Evolutionary conservation across 352 stramenopile genomes (phyloP), one percentile per base, ranked within the genome.

Genomic region (Globisporangium nunn): DNA sequence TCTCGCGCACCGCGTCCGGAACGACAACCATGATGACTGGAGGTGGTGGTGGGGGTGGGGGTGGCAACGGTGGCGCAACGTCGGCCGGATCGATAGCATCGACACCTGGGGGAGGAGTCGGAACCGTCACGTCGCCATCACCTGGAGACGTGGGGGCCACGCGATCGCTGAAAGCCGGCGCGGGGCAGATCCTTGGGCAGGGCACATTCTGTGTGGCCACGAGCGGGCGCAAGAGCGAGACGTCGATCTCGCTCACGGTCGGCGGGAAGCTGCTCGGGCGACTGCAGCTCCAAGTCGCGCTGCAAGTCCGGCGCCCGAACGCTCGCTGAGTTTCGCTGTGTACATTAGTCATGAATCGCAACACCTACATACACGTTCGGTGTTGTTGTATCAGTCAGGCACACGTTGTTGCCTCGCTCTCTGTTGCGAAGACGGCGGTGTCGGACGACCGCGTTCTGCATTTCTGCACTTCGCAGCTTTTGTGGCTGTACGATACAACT

Each of bases 201-300:
- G 81, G 76, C 18, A 79, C 71, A 8, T 91, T 91, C 50, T 88
- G 78, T 44, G 75, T 85, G 28, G 74, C 85, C 40, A 67, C 65
- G 10, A 77, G 62, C 47, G 56, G 61, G 45, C 72, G 68, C 48
- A 82, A 85, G 29, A 64, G 72, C 12, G 76, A 87, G 23, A 71
- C 74, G 3, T 67, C 67, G 50, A 74, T 88, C 44, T 74, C 81
- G 23, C 59, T 91, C 23, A 91, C 81, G 0, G 58, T 88, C 35
- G 81, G 81, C 15, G 81, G 81, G 10, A 74, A 75, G 59, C 56
- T 91, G 29, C 64, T 88, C 6, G 81, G 75, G 0, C 71, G 73
- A 0, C 68, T 91, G 30, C 73, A 87, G 39, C 53, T 91, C 23
- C 71, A 71, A 17, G 71, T 91, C 8, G 74, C 73, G 50, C 66